phyloP scores from a whole-genome alignment of 345 rosid species.

The Toxicodendron radicans region DNA sequence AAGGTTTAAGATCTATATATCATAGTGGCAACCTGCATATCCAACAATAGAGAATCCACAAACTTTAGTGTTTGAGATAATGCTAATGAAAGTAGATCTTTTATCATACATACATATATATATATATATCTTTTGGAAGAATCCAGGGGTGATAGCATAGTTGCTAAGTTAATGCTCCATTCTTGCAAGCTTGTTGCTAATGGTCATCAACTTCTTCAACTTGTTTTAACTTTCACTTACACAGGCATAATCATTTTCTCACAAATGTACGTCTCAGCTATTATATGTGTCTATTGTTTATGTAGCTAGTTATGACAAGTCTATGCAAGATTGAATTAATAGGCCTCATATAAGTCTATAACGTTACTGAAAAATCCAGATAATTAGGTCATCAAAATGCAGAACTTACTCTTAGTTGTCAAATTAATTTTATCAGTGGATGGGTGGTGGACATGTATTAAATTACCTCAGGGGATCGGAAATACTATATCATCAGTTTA shows the following conservation, averaged over 20 bases:
- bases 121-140: constrained; percentile 3
- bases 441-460: not conserved
- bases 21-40: constrained; percentile 18
- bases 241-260: not conserved
- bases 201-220: constrained; percentile 19
- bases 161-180: constrained; percentile 27
- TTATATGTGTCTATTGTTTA: not conserved
- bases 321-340: no score
- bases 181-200: constrained; percentile 22
- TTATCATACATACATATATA: no score
- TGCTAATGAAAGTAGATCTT: constrained; percentile 21
- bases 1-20: constrained; percentile 18
- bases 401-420: no score
- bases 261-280: not conserved
- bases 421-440: no score
- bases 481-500: no score
- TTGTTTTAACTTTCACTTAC: constrained; percentile 16
- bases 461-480: no score
- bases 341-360: no score
- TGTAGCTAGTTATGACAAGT: not conserved
- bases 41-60: constrained; percentile 18
- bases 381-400: no score
- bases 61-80: constrained; percentile 31
- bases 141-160: constrained; percentile 12
- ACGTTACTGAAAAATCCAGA: no score